These are phyloP conservation scores for Epichloe elymi DNA, from an alignment of 2,329 filamentous ascomycete genomes.

Conservation along the genomic window DNA sequence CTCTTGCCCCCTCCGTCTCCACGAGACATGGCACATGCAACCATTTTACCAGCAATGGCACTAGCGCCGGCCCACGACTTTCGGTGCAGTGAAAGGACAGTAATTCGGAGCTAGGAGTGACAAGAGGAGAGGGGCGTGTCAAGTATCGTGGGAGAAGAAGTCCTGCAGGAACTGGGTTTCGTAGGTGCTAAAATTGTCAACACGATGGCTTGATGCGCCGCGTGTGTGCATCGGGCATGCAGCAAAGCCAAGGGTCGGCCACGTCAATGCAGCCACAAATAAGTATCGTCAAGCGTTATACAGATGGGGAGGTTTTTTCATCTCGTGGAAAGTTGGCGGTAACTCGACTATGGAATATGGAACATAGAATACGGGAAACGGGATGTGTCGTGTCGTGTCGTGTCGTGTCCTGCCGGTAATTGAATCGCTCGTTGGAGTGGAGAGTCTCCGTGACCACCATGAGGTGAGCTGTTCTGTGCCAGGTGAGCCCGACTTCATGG, in stretches of 20 bases:
- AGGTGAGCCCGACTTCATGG: background rate
- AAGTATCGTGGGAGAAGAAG: background rate
- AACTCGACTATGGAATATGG: background rate
- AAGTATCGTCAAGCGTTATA: background rate
- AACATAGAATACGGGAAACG: background rate
- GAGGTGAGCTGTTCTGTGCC: background rate
- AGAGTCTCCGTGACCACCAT: background rate
- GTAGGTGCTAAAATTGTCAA: background rate
- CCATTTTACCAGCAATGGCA: background rate
- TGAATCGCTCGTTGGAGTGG: background rate
- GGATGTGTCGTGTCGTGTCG: too few species aligned
- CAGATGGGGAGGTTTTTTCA: background rate
- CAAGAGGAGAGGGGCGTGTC: background rate
- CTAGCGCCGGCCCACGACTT: conserved; percentile 1
- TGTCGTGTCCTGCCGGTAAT: background rate
- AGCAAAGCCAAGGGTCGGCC: background rate
- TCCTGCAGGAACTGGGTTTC: background rate
- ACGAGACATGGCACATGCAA: background rate
- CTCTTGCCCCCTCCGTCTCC: background rate
- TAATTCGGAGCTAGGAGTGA: background rate
- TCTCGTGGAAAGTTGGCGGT: background rate
- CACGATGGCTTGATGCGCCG: background rate
- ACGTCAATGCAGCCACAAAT: background rate
- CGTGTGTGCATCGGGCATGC: background rate
- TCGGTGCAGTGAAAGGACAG: background rate